Percentiles rank a stretch among this genome's conserved stretches.
Evolutionary conservation across 495 filamentous ascomycete genomes (phyloP).

Genomic region (Cairneyella variabilis): DNA sequence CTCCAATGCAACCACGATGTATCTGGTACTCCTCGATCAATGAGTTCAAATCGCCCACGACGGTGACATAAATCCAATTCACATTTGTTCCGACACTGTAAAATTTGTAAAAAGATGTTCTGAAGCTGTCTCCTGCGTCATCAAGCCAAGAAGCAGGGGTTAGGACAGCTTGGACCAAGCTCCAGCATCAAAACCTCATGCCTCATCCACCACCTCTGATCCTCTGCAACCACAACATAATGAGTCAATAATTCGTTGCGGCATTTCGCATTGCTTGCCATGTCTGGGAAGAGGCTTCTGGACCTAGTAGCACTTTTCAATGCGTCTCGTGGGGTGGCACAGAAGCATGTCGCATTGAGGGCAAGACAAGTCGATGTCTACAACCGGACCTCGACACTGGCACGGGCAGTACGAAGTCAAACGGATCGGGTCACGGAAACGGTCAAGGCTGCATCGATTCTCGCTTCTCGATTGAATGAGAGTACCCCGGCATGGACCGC

Average conservation of each 20-base stretch:
- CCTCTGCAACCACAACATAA: no score
- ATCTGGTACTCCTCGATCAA: no score
- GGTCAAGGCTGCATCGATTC: slow-evolving; percentile 56
- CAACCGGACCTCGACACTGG: slow-evolving; percentile 69
- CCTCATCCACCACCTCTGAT: no score
- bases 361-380: slow-evolving; percentile 75
- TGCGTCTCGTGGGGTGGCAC: slow-evolving; percentile 70
- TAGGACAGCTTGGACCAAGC: no score
- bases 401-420: slow-evolving; percentile 60
- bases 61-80: no score
- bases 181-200: background rate
- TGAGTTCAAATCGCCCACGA: no score
- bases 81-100: no score
- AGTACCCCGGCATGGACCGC: slow-evolving; percentile 22
- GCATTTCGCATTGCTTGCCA: slow-evolving; percentile 3
- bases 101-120: no score
- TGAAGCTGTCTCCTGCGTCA: no score
- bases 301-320: slow-evolving; percentile 27
- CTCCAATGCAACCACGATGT: slow-evolving; percentile 3
- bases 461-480: slow-evolving; percentile 55
- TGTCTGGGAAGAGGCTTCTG: slow-evolving; percentile 27
- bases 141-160: no score
- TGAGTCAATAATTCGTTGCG: slow-evolving; percentile 5
- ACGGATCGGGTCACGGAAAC: slow-evolving; percentile 61
- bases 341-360: slow-evolving; percentile 76